These are phyloP conservation scores for Trichoderma brevicompactum DNA, from an alignment of 2,329 filamentous ascomycete genomes.

Conservation along the genomic window DNA sequence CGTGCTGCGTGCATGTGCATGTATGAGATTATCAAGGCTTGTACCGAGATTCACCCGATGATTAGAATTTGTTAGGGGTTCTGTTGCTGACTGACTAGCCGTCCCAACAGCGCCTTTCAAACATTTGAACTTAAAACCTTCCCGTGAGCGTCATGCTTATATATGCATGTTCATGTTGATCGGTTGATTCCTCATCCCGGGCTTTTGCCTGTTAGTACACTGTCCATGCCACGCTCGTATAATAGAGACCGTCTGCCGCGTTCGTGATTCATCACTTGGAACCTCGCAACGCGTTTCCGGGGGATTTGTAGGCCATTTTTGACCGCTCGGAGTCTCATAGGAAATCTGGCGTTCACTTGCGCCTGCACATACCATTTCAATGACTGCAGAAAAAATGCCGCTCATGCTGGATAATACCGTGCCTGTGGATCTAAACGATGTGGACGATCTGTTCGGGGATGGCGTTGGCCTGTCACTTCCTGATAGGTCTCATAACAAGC, in stretches of 20 bases:
- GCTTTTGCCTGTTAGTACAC: slow-evolving; percentile 5
- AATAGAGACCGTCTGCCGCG: slow-evolving; percentile 1
- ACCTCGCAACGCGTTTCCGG: slow-evolving; percentile 1
- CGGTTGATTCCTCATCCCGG: background rate
- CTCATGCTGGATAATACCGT: slow-evolving; percentile 50
- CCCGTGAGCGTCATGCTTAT: slow-evolving; percentile 6
- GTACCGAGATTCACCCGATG: slow-evolving; percentile 5
- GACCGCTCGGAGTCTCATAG: slow-evolving; percentile 1
- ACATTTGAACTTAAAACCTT: slow-evolving; percentile 2
- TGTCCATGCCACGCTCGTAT: slow-evolving; percentile 6
- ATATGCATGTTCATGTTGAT: slow-evolving; percentile 1
- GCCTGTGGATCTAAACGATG: slow-evolving; percentile 60
- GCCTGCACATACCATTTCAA: slow-evolving; percentile 30
- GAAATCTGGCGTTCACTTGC: background rate
- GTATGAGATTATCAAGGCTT: too few relatives aligned
- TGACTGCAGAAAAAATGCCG: slow-evolving; percentile 50
- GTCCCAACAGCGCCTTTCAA: background rate
- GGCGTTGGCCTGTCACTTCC: slow-evolving; percentile 63
- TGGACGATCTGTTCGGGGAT: slow-evolving; percentile 78
- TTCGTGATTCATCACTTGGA: slow-evolving; percentile 12
- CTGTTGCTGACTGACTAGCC: background rate
- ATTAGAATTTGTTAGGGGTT: slow-evolving; percentile 1
- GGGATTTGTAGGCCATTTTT: background rate
- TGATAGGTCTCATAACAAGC: slow-evolving; percentile 54
- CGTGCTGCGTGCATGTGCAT: too few relatives aligned